Base-by-base conservation (phyloP, 164 flowering plant genomes). In the Vitis rotundifolia region DNA sequence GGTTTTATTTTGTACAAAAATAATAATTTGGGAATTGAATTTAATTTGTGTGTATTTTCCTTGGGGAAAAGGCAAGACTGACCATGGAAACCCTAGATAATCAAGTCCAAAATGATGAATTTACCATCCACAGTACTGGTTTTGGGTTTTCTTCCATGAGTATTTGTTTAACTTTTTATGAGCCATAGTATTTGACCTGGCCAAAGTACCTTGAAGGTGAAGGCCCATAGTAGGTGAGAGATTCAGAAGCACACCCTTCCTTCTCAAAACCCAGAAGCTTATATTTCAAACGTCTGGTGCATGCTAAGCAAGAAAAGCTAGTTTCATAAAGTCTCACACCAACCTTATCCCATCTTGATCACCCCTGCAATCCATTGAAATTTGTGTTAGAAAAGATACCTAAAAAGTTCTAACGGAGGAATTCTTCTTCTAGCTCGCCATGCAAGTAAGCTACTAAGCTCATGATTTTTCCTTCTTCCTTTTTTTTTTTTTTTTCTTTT, bases 221-320 rank as follows among this genome's bases (percentile, higher is more conserved):
- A 74, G 90, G 75, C 64, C 81, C 73, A 71, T 69, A 76, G 81
- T 85, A 60, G 86, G 86, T 85, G 82, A 75, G 77, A 83, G 78
- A 86, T 87, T 88, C 85, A 85, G 58, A 53, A 62, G 68, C 75
- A 86, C 90, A 75, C 79, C 69, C 80, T 49, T 29, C 16, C 53
- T 67, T 26, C 29, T 60, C 49, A 5, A 37, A 37, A 5, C 44
- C 47, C 69, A 63, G 52, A 48, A 59, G 73, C 77, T 77, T 76
- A 71, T 55, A 76, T 77, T 66, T 73, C 61, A 70, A 67, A 70
- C 76, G 70, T 79, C 78, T 49, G 73, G 68, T 75, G 71, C 76
- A 69, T 63, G 73, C 64, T 63, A 19, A 75, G 65, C 8, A 31
- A 64, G 68, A 71, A 29, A 57, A 56, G 44, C 44, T 6, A 37